Evolutionary conservation across 129 eudicot genomes (phyloP), one percentile per base, ranked within the genome.

Genomic region (Helianthus annuus): DNA sequence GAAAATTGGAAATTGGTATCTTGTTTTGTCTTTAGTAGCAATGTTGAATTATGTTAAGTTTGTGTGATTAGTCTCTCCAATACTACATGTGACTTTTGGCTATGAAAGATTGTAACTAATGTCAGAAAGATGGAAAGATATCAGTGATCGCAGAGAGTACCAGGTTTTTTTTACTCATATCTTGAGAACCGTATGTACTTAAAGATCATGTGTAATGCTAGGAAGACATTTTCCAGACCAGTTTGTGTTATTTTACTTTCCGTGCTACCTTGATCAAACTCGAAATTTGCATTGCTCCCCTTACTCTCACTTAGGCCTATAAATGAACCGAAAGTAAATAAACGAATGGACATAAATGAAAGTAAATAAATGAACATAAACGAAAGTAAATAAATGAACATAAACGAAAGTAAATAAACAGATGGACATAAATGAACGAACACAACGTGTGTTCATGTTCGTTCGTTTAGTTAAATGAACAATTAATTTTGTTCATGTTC

Each of bases 211-310:
- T 11, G 1, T 59, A 12, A 59, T 59, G 65, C 5, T 29, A 52
- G 13, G 51, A 36, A 54, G 38, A 7, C 72, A 75, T 64, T 40
- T 65, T n/a, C 62, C 44, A 39, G 7, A 39, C 44, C 65, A 75
- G 65, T 45, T 64, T 48, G 7, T 4, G 12, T 65, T 38, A 4
- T 22, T 55, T 29, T 66, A 24, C 58, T 40, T 55, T 75, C 55
- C 16, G n/a, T 74, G 66, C 51, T 75, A 29, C 60, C 7, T 44
- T 45, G 59, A 66, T 44, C 67, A 75, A 66, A 55, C 40, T 53
- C 7, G 11, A 22, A 40, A 53, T 49, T 7, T 16, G 36, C 59
- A 61, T 39, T 51, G 67, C 44, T 49, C 44, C 5, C 65, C 54
- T 32, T 27, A 5, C 7, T 13, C 40, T 27, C 32, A 27, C 32